Conservation (phyloP, 768 basidiomycete genomes). For the Russula compacta region DNA sequence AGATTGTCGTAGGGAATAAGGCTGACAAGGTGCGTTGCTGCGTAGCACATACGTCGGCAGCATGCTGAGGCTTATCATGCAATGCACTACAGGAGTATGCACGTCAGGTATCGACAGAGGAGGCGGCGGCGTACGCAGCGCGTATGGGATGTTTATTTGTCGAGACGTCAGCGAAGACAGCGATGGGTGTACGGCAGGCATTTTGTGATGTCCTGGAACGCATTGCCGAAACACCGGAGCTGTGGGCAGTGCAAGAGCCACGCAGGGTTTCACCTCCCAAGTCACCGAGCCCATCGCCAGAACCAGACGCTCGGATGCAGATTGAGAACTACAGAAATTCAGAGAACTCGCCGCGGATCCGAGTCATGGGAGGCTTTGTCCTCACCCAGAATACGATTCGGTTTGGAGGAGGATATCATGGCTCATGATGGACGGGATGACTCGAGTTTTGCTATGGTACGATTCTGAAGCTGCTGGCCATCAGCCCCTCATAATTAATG, state of each 20-base stretch:
- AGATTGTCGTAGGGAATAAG: constrained; percentile 93
- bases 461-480: too few species aligned
- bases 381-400: neutral
- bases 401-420: neutral
- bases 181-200: constrained; percentile 69
- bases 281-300: neutral
- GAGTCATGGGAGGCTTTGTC: neutral
- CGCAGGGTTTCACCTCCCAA: constrained; percentile 20
- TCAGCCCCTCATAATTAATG: too few species aligned
- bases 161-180: constrained; percentile 90
- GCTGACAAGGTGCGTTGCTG: constrained; percentile 64
- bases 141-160: constrained; percentile 81
- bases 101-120: constrained; percentile 70
- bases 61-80: neutral
- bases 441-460: too few species aligned
- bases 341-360: neutral
- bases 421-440: neutral
- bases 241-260: constrained; percentile 44
- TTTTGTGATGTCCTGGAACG: constrained; percentile 68
- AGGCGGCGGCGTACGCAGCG: constrained; percentile 72
- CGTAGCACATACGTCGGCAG: neutral
- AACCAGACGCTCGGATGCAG: neutral
- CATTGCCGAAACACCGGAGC: constrained; percentile 74
- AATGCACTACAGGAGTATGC: constrained; percentile 61
- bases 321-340: neutral